Conservation (phyloP, 345 rosid species). For the Gossypium sturtianum region DNA sequence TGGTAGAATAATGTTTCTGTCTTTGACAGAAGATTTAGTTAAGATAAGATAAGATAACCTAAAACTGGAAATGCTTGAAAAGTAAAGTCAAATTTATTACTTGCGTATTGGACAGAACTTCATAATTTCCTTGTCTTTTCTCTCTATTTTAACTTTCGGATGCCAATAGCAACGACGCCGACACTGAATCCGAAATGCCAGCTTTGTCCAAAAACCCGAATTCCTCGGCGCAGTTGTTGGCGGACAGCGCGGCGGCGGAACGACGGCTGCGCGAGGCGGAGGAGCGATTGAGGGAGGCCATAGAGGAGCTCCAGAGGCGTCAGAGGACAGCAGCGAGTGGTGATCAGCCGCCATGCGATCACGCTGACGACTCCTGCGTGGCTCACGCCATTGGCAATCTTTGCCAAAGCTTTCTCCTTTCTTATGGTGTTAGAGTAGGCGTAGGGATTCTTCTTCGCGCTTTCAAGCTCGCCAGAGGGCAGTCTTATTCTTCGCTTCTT, state of each 20-base stretch:
- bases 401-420: constrained; percentile 96
- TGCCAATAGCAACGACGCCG: neutral
- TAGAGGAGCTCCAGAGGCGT: constrained; percentile 80
- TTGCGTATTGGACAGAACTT: too few species aligned
- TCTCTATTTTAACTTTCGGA: neutral
- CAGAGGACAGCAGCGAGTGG: constrained; percentile 51
- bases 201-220: constrained; percentile 26
- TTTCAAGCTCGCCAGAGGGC: constrained; percentile 88
- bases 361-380: constrained; percentile 82
- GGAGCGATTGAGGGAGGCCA: constrained; percentile 90
- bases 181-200: neutral
- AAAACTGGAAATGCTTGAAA: neutral
- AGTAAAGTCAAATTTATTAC: neutral
- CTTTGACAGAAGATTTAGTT: neutral
- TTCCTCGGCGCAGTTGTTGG: constrained; percentile 22
- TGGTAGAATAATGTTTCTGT: neutral
- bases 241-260: constrained; percentile 49
- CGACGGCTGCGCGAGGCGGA: constrained; percentile 78
- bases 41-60: neutral
- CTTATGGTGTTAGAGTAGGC: constrained; percentile 97
- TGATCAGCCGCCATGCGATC: constrained; percentile 60
- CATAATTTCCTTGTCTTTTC: neutral
- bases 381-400: constrained; percentile 96
- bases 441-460: constrained; percentile 96
- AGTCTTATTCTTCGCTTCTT: constrained; percentile 83